A percentile compares a stretch with the other conserved stretches of the same genome.
These are phyloP conservation scores for Lophiotrema nucula DNA, from an alignment of 495 filamentous ascomycete species.

Conservation along the genomic window DNA sequence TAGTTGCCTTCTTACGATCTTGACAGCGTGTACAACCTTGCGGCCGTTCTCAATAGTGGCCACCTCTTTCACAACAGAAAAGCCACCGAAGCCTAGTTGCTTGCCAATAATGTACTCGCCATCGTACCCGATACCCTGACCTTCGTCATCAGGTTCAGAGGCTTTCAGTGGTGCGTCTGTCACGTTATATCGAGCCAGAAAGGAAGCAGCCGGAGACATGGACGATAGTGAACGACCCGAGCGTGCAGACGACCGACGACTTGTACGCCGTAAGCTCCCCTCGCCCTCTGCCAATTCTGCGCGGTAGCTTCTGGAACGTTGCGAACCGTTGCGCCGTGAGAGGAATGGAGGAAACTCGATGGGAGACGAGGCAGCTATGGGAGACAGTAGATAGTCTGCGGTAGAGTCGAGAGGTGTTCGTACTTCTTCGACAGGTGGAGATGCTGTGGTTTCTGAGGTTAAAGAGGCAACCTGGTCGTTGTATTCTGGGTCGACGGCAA, in stretches of 20 bases:
- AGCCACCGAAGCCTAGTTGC: slow-evolving; percentile 68
- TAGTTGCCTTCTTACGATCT: slow-evolving; percentile 67
- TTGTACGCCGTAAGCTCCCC: slow-evolving; percentile 20
- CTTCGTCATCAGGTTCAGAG: slow-evolving; percentile 64
- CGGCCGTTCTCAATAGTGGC: slow-evolving; percentile 61
- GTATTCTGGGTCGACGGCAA: slow-evolving; percentile 14
- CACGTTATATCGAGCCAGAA: slow-evolving; percentile 56
- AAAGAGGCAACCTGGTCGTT: slow-evolving; percentile 50
- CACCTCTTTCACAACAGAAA: slow-evolving; percentile 70
- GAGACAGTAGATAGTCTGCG: slow-evolving; percentile 54
- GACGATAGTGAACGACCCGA: slow-evolving; percentile 36
- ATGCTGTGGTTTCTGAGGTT: slow-evolving; percentile 59
- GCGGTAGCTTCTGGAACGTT: slow-evolving; percentile 33
- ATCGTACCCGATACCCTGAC: slow-evolving; percentile 64
- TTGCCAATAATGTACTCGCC: slow-evolving; percentile 70
- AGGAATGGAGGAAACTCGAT: slow-evolving; percentile 49
- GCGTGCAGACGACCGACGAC: slow-evolving; percentile 36
- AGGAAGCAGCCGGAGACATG: slow-evolving; percentile 52
- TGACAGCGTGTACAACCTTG: slow-evolving; percentile 61
- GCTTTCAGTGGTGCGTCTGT: slow-evolving; percentile 45
- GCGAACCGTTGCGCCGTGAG: slow-evolving; percentile 35
- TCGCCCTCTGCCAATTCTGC: slow-evolving; percentile 20
- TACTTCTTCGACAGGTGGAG: slow-evolving; percentile 52
- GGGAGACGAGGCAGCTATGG: slow-evolving; percentile 49
- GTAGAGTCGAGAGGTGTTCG: slow-evolving; percentile 52